phyloP scores from a whole-genome alignment of 1,139 yeast genomes.

The Petasospora rhodanensis region DNA sequence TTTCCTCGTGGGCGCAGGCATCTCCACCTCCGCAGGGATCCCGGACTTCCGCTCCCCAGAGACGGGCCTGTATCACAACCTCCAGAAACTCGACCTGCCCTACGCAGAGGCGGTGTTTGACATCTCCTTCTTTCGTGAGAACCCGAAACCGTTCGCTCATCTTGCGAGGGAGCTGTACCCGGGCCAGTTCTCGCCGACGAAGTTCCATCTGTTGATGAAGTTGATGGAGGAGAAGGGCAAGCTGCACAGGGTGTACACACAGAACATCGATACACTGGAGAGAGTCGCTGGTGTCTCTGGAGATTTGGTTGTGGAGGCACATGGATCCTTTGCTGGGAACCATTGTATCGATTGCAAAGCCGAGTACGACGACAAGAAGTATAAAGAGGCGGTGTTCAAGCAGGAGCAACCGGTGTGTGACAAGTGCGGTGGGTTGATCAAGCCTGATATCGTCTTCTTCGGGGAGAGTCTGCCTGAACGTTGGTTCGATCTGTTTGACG shows the following conservation, averaged over 20 bases:
- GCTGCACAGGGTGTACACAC: conserved; percentile 75
- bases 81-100: conserved; percentile 71
- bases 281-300: conserved; percentile 72
- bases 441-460: conserved; percentile 91
- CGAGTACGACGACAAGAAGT: conserved; percentile 47
- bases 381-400: conserved; percentile 40
- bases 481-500: conserved; percentile 67
- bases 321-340: conserved; percentile 84
- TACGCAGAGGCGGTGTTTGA: conserved; percentile 96
- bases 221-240: conserved; percentile 59
- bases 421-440: conserved; percentile 59
- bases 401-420: conserved; percentile 53
- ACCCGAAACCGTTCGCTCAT: conserved; percentile 81
- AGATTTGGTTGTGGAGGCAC: conserved; percentile 78
- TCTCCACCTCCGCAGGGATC: conserved; percentile 88
- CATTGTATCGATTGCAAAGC: conserved; percentile 74
- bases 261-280: conserved; percentile 89
- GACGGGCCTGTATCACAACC: conserved; percentile 84
- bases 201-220: conserved; percentile 68
- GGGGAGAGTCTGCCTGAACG: conserved; percentile 77
- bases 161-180: conserved; percentile 85
- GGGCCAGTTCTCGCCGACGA: conserved; percentile 79
- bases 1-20: conserved; percentile 79
- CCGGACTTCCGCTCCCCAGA: conserved; percentile 93
- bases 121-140: conserved; percentile 67